Percentiles rank a stretch among this genome's conserved stretches.
Conservation (phyloP, 2,329 filamentous ascomycete species). For the Alternaria conjuncta region DNA sequence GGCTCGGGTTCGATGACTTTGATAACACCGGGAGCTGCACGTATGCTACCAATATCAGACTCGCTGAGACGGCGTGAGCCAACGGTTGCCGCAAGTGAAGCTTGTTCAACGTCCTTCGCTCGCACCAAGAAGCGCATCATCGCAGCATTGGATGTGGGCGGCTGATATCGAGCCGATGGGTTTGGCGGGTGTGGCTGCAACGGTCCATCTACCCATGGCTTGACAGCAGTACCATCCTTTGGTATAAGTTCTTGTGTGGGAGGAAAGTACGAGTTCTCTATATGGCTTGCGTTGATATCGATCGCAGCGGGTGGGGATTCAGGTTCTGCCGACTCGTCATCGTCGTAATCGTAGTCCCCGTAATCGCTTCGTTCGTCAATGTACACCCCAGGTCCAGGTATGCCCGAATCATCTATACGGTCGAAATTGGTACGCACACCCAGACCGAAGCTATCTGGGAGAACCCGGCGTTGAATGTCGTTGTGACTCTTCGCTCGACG, state of each 20-base stretch:
- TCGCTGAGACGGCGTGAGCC: conserved; percentile 70
- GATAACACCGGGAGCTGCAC: conserved; percentile 64
- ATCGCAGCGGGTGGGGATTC: conserved; percentile 47
- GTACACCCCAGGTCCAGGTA: conserved; percentile 60
- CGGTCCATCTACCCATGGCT: conserved; percentile 59
- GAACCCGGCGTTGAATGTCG: conserved; percentile 38
- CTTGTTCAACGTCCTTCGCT: conserved; percentile 59
- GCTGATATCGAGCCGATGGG: conserved; percentile 52
- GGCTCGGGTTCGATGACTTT: conserved; percentile 63
- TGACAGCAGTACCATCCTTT: conserved; percentile 34
- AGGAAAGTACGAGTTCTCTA: conserved; percentile 43
- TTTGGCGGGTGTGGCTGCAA: conserved; percentile 34
- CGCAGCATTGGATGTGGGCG: conserved; percentile 61
- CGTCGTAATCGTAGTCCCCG: conserved; percentile 45
- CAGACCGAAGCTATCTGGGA: conserved; percentile 35
- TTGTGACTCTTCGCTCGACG: conserved; percentile 58
- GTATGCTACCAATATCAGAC: conserved; percentile 67
- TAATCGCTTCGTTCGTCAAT: conserved; percentile 49
- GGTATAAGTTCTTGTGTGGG: conserved; percentile 25
- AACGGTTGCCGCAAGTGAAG: conserved; percentile 70
- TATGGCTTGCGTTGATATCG: conserved; percentile 32
- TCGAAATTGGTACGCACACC: conserved; percentile 41
- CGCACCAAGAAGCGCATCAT: conserved; percentile 59
- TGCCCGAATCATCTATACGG: conserved; percentile 46
- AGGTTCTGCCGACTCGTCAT: conserved; percentile 37